Conservation (phyloP, 306 rosid species). For the Carpinus viminea region DNA sequence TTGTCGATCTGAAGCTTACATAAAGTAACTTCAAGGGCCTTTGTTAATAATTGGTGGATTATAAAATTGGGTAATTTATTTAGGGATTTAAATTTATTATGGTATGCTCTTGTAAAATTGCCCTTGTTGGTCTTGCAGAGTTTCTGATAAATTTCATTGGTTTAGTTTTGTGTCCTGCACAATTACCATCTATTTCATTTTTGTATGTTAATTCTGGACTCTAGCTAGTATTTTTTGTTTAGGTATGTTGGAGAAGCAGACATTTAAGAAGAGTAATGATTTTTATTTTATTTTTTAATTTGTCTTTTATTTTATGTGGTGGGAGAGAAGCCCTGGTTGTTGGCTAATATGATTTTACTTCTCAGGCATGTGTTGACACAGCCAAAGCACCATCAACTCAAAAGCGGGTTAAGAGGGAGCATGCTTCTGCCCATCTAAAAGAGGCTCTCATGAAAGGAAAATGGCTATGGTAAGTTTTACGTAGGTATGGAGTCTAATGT, state of each 20-base stretch:
- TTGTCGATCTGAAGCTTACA: not conserved
- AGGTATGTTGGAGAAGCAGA: slow-evolving; percentile 15
- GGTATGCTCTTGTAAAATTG: slow-evolving; percentile 4
- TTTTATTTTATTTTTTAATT: not conserved
- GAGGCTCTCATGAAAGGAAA: slow-evolving; percentile 86
- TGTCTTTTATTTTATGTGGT: not conserved
- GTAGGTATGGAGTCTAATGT: slow-evolving; percentile 22
- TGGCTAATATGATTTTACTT: slow-evolving; percentile 37
- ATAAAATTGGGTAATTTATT: not conserved
- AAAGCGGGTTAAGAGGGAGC: slow-evolving; percentile 80
- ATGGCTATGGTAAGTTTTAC: slow-evolving; percentile 85
- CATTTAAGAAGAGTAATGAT: not conserved
- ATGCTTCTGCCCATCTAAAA: slow-evolving; percentile 60
- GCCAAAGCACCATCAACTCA: slow-evolving; percentile 59
- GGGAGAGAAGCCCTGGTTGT: slow-evolving; percentile 20
- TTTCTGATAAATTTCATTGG: slow-evolving; percentile 14
- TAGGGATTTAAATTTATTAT: not conserved
- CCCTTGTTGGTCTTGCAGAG: slow-evolving; percentile 8
- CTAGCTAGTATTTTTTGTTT: slow-evolving; percentile 10
- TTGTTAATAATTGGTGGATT: not conserved
- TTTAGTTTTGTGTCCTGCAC: slow-evolving; percentile 2
- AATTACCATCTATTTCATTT: slow-evolving; percentile 13
- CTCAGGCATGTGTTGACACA: slow-evolving; percentile 71
- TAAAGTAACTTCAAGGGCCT: not conserved
- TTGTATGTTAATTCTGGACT: not conserved